Evolutionary conservation across 2,329 filamentous ascomycete species (phyloP), one percentile per base, ranked within the genome.

Genomic region (Chalara sp.): DNA sequence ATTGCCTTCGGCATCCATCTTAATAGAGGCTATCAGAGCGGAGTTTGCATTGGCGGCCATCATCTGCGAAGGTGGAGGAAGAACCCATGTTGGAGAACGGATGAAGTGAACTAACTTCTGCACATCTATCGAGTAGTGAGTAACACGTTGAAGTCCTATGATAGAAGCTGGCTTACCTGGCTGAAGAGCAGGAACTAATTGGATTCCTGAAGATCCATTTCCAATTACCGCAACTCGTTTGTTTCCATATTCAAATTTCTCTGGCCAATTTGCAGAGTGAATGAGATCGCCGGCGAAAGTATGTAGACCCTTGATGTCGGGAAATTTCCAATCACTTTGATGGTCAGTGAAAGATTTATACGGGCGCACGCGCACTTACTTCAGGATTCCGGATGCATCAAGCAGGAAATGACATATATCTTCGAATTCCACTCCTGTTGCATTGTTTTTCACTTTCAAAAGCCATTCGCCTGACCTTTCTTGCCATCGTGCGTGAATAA

Each of bases 221-320:
- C 76, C 75, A 47, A 78, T 72, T 6, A 79, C 62, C 5, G 71
- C 75, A 8, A 79, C 64, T 47, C 63, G 65, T 61, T 77, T 77
- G 48, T 68, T 67, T 29, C 55, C 61, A 46, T 74, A 72, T 54
- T 76, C 69, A 52, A 71, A 73, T 35, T 67, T 70, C 11, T 53
- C 54, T 79, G 80, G 69, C 81, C 80, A 85, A 54, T 82, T 73
- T 0, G 80, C 81, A 0, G 80, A 76, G 54, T 85, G 81, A 5
- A 79, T 70, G 0, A 85, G 65, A 0, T 72, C 52, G 0, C 81
- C 81, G 60, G 75, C 52, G 49, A 58, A 60, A 32, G 41, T 40
- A 32, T 57, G 35, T 12, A 82, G 71, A 0, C 81, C 81, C 1
- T 76, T 74, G 54, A 82, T 82, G 31, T 80, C 68, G 0, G 83